These are phyloP conservation scores for Salix brachista DNA, from an alignment of 345 rosid species.

Conservation along the genomic window DNA sequence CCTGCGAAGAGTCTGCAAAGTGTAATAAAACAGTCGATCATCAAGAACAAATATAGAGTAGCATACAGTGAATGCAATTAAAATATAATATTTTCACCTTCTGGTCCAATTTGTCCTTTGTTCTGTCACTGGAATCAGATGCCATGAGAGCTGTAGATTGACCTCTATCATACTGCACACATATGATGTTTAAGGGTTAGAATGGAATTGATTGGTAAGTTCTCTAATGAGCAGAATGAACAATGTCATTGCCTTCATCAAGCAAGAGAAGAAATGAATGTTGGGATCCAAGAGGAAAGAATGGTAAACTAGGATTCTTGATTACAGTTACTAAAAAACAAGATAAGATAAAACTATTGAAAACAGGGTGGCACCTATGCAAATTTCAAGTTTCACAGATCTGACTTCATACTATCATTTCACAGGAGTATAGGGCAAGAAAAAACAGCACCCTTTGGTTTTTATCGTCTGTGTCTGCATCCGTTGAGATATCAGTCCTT, in stretches of 20 bases:
- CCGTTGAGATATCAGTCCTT: conserved; percentile 78
- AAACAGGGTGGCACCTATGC: background rate
- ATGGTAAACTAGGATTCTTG: conserved; percentile 5
- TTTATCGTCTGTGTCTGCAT: conserved; percentile 84
- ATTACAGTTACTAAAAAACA: background rate
- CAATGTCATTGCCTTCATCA: background rate
- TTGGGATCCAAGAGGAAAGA: background rate
- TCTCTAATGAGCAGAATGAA: conserved; percentile 3
- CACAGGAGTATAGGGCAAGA: background rate
- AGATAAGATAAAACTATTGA: background rate
- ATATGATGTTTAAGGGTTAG: conserved; percentile 11
- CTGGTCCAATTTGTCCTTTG: conserved; percentile 87
- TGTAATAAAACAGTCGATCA: conserved; percentile 22
- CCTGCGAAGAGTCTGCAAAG: conserved; percentile 79
- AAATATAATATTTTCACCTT: conserved; percentile 47
- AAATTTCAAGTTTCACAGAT: background rate
- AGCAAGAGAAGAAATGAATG: conserved; percentile 5
- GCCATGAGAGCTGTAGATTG: conserved; percentile 40
- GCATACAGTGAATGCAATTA: conserved; percentile 9
- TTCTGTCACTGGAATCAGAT: conserved; percentile 92
- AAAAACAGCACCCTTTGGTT: conserved; percentile 62
- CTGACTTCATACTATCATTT: background rate
- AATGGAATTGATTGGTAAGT: conserved; percentile 3
- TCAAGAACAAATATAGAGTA: conserved; percentile 8
- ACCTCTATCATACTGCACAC: conserved; percentile 67